Evolutionary conservation across 148 eudicot genomes (phyloP).

Genomic region (Rhododendron molle): DNA sequence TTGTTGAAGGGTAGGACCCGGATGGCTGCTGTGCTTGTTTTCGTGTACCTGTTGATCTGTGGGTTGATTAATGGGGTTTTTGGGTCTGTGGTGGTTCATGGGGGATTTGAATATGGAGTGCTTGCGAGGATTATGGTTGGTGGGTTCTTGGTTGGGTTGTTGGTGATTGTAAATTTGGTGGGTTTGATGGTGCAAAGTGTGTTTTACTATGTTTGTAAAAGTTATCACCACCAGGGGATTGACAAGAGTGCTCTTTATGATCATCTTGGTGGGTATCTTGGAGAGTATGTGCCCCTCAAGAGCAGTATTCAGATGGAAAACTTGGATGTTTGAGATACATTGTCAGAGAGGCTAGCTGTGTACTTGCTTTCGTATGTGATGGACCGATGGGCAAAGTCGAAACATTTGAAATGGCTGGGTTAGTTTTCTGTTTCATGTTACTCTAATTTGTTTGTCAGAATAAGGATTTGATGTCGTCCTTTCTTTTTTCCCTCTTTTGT

Average conservation of each 20-base stretch:
- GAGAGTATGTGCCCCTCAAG: constrained; percentile 96
- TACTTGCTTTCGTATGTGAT: background rate
- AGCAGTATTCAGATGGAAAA: constrained; percentile 92
- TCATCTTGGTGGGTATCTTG: constrained; percentile 95
- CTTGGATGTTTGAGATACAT: constrained; percentile 36
- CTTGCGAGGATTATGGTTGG: constrained; percentile 62
- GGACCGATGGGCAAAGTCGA: background rate
- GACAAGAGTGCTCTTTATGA: constrained; percentile 80
- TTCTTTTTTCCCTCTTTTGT: background rate
- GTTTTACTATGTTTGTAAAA: constrained; percentile 96
- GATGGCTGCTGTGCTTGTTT: constrained; percentile 59
- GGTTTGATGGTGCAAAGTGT: constrained; percentile 91
- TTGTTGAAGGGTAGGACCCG: constrained; percentile 57
- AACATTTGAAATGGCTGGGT: background rate
- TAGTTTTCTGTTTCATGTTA: constrained; percentile 12
- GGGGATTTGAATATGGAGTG: constrained; percentile 42
- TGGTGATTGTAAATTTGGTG: constrained; percentile 82
- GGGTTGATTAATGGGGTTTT: constrained; percentile 64
- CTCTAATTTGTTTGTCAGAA: constrained; percentile 4
- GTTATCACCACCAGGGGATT: constrained; percentile 79
- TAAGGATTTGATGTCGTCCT: background rate
- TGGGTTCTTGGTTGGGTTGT: constrained; percentile 82
- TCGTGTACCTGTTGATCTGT: constrained; percentile 55
- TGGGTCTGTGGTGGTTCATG: constrained; percentile 62
- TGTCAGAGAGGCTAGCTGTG: background rate